Percentiles rank a stretch among this genome's conserved stretches.
phyloP scores from a whole-genome alignment of 2,329 filamentous ascomycete species.

The Fusarium haematococcum region DNA sequence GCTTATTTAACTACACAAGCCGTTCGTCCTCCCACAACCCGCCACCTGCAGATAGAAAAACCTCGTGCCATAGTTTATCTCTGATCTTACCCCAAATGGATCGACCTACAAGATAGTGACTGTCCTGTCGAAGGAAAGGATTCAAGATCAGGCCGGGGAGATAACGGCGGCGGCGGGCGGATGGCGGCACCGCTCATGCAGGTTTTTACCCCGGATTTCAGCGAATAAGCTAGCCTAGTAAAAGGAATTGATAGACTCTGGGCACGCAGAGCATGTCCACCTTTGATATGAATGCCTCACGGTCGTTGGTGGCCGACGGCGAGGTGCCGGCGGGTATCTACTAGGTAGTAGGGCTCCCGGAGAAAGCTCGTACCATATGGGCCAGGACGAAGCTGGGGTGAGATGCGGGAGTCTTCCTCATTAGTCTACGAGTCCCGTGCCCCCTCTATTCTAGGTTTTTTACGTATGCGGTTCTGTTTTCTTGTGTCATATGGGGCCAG shows the following conservation, averaged over 20 bases:
- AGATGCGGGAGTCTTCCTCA: neutral
- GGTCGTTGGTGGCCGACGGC: conserved; percentile 24
- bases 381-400: neutral
- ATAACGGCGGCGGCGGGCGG: conserved; percentile 25
- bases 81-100: neutral
- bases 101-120: conserved; percentile 18
- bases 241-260: conserved; percentile 6
- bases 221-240: conserved; percentile 5
- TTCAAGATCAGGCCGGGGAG: conserved; percentile 10
- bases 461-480: conserved; percentile 25
- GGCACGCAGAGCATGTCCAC: neutral
- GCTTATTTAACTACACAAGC: conserved; percentile 21
- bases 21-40: neutral
- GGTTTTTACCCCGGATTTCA: conserved; percentile 31
- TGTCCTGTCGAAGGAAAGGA: neutral
- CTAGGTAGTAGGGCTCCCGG: neutral
- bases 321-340: conserved; percentile 22
- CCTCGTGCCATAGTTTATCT: conserved; percentile 9
- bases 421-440: neutral
- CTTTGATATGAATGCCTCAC: conserved; percentile 13
- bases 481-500: conserved; percentile 23
- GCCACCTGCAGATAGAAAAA: neutral
- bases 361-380: neutral
- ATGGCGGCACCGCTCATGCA: neutral
- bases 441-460: conserved; percentile 5